These are phyloP conservation scores for Withania somnifera DNA, from an alignment of 305 asterid genomes.

Conservation along the genomic window DNA sequence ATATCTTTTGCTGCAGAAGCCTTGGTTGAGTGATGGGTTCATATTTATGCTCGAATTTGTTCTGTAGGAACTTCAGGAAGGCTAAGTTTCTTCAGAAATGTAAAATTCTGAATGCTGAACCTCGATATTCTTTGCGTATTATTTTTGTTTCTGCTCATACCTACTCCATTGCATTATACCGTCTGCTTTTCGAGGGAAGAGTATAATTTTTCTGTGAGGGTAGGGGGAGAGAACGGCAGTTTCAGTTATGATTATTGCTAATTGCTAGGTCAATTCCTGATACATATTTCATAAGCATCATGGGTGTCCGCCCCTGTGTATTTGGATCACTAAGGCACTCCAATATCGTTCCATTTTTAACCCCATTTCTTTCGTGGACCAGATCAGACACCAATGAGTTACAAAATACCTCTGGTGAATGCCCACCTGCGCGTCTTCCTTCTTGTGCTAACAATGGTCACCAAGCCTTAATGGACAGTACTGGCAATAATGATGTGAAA, in stretches of 20 bases:
- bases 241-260: neutral
- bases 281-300: neutral
- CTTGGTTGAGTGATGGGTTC: neutral
- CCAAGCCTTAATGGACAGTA: slow-evolving; percentile 15
- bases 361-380: neutral
- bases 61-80: neutral
- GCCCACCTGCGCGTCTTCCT: slow-evolving; percentile 11
- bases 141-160: neutral
- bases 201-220: neutral
- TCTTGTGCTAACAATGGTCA: slow-evolving; percentile 25
- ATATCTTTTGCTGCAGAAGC: neutral
- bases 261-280: neutral
- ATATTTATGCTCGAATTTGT: neutral
- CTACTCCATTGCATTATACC: neutral
- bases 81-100: neutral
- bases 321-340: neutral
- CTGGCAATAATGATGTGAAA: slow-evolving; percentile 24
- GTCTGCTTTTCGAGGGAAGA: neutral
- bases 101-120: neutral
- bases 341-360: neutral
- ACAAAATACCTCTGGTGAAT: neutral
- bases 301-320: neutral
- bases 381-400: neutral
- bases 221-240: neutral
- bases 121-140: neutral